Conservation (phyloP, 2,329 filamentous ascomycete genomes). For the Trichoderma endophyticum region DNA sequence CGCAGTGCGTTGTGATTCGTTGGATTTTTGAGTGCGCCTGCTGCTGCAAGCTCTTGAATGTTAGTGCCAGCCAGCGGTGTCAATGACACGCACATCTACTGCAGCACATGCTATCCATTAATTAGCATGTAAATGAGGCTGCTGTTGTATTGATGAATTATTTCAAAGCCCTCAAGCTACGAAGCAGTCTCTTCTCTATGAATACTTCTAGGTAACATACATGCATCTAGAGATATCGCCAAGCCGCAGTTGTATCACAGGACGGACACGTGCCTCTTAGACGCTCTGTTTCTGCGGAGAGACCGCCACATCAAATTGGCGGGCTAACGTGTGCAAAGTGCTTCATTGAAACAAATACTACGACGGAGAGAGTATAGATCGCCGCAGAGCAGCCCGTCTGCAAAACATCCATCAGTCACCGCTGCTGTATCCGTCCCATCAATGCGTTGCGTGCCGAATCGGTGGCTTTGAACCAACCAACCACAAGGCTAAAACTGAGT, state of each 20-base stretch:
- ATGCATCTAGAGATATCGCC: background rate
- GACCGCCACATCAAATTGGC: background rate
- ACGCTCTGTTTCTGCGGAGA: background rate
- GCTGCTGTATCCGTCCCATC: background rate
- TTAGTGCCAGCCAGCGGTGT: background rate
- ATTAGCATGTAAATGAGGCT: background rate
- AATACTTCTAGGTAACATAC: background rate
- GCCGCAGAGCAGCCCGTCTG: background rate
- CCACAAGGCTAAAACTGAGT: background rate
- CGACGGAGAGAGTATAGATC: background rate
- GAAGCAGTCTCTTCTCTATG: too few relatives aligned
- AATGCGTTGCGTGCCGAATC: background rate
- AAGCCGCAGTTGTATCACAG: background rate
- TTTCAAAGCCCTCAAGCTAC: too few relatives aligned
- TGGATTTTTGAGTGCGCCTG: background rate
- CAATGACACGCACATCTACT: background rate
- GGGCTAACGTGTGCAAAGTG: background rate
- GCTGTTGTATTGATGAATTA: too few relatives aligned
- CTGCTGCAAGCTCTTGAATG: background rate
- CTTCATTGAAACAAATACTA: background rate
- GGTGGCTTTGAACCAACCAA: background rate
- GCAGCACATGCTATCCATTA: background rate
- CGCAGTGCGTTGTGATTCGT: background rate
- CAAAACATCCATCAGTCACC: background rate
- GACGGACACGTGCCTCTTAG: background rate